Conservation (phyloP, 768 basidiomycete genomes). For the Nevesoporus exiguus region DNA sequence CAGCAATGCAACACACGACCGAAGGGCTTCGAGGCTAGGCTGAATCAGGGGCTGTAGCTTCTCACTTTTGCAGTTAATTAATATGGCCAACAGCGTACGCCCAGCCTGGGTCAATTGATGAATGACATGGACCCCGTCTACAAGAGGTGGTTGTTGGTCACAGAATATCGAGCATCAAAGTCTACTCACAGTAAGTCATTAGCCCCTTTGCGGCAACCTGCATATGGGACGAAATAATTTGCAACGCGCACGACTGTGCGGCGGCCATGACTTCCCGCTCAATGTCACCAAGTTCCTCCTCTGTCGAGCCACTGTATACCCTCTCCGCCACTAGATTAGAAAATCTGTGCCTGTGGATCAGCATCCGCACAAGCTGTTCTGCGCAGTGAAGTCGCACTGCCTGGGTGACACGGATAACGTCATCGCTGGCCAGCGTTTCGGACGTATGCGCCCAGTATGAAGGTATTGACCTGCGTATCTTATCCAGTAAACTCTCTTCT, state of each 20-base stretch:
- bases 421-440: slow-evolving; percentile 78
- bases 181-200: slow-evolving; percentile 88
- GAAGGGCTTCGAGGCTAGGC: slow-evolving; percentile 77
- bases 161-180: slow-evolving; percentile 4
- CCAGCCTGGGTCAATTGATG: slow-evolving; percentile 95
- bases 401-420: slow-evolving; percentile 87
- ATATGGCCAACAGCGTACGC: slow-evolving; percentile 81
- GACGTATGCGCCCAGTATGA: slow-evolving; percentile 76
- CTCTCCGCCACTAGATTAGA: slow-evolving; percentile 73
- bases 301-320: slow-evolving; percentile 40
- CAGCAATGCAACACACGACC: slow-evolving; percentile 85
- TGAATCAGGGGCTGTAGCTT: slow-evolving; percentile 71
- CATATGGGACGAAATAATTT: slow-evolving; percentile 79
- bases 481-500: slow-evolving; percentile 78
- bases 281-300: slow-evolving; percentile 57
- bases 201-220: slow-evolving; percentile 83
- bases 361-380: slow-evolving; percentile 81
- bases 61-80: slow-evolving; percentile 86
- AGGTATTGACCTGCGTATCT: slow-evolving; percentile 69
- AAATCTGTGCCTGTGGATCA: slow-evolving; percentile 87
- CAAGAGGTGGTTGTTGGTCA: slow-evolving; percentile 11
- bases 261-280: slow-evolving; percentile 78
- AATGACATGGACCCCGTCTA: slow-evolving; percentile 93
- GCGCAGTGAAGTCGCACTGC: slow-evolving; percentile 83
- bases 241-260: slow-evolving; percentile 73